Conservation (phyloP, 2,329 filamentous ascomycete genomes). For the Davidsoniella eucalypti region DNA sequence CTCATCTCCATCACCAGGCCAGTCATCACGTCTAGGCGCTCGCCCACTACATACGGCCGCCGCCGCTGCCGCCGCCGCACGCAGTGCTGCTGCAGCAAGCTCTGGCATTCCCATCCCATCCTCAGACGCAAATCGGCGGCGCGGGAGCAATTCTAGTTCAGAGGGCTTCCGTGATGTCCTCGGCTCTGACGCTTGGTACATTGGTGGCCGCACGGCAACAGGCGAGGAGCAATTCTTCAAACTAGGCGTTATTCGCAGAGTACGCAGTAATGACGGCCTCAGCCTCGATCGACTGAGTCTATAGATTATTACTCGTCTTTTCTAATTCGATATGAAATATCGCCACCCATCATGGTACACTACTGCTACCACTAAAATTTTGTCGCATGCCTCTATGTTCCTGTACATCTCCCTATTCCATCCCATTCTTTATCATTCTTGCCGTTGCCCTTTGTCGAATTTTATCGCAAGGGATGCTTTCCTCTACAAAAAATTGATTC, state of each 20-base stretch:
- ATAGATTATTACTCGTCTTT: conserved; percentile 24
- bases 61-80: conserved; percentile 15
- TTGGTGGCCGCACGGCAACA: conserved; percentile 56
- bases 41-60: conserved; percentile 1
- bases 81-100: conserved; percentile 19
- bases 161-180: conserved; percentile 61
- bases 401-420: too few relatives aligned
- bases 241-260: conserved; percentile 56
- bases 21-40: conserved; percentile 11
- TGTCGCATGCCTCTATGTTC: background rate
- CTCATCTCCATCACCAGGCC: conserved; percentile 7
- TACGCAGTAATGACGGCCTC: conserved; percentile 56
- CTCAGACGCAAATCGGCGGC: conserved; percentile 24
- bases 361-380: background rate
- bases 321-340: background rate
- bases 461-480: too few relatives aligned
- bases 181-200: conserved; percentile 66
- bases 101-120: conserved; percentile 25
- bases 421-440: too few relatives aligned
- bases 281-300: conserved; percentile 62
- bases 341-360: background rate
- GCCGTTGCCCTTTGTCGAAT: too few relatives aligned
- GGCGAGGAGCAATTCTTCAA: conserved; percentile 76
- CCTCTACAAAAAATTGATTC: too few relatives aligned
- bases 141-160: conserved; percentile 58